Evolutionary conservation across 2,329 filamentous ascomycete genomes (phyloP).

Genomic region (Colletotrichum neosansevieriae): DNA sequence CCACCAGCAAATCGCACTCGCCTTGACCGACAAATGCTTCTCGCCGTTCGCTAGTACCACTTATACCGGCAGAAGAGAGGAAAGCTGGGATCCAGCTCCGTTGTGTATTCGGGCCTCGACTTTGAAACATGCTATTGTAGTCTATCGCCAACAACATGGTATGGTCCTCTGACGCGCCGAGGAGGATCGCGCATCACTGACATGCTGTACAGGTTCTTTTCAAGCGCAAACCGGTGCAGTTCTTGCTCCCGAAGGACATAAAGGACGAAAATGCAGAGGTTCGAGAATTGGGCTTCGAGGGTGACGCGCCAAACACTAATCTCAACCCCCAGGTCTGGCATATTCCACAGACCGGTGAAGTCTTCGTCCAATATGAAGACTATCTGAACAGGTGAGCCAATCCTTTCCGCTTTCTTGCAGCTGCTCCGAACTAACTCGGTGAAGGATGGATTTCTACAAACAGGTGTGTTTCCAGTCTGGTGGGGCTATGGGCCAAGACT

Average conservation of each 20-base stretch:
- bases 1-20: constrained; percentile 42
- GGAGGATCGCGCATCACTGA: constrained; percentile 34
- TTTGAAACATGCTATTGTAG: constrained; percentile 41
- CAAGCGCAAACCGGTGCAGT: constrained; percentile 94
- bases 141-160: constrained; percentile 50
- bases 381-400: constrained; percentile 81
- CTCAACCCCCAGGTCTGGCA: constrained; percentile 81
- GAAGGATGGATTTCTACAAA: constrained; percentile 91
- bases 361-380: constrained; percentile 89
- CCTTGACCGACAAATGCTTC: constrained; percentile 37
- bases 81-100: constrained; percentile 57
- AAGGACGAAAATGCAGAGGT: constrained; percentile 89
- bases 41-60: constrained; percentile 12
- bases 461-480: constrained; percentile 69
- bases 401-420: background rate
- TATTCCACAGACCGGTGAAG: constrained; percentile 88
- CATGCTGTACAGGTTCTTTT: constrained; percentile 79
- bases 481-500: constrained; percentile 38
- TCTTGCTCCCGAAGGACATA: constrained; percentile 77
- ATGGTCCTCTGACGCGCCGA: constrained; percentile 40
- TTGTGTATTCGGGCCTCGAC: constrained; percentile 45
- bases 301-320: constrained; percentile 38
- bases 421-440: constrained; percentile 47
- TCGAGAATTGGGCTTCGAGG: constrained; percentile 47
- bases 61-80: constrained; percentile 32